Evolutionary conservation across 2,329 filamentous ascomycete genomes (phyloP).

Genomic region (Sporothrix pallida): DNA sequence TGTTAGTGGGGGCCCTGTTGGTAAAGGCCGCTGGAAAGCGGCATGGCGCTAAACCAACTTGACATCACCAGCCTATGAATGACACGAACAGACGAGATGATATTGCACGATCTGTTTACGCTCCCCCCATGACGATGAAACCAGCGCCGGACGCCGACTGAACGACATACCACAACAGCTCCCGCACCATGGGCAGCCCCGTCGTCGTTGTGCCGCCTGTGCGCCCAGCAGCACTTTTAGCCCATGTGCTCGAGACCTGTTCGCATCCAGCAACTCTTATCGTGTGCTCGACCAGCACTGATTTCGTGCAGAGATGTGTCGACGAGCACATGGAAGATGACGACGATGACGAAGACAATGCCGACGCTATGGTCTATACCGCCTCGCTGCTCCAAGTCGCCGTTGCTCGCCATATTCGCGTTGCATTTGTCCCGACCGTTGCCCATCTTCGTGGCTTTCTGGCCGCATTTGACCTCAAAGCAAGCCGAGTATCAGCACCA

Average conservation of each 20-base stretch:
- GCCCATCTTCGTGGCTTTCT: slow-evolving; percentile 80
- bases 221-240: slow-evolving; percentile 66
- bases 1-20: slow-evolving; percentile 3
- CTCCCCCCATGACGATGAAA: not conserved
- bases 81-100: not conserved
- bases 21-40: not conserved
- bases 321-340: slow-evolving; percentile 40
- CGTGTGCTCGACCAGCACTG: slow-evolving; percentile 68
- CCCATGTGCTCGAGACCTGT: slow-evolving; percentile 64
- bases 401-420: slow-evolving; percentile 69
- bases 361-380: slow-evolving; percentile 54
- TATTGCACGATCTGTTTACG: not conserved
- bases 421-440: slow-evolving; percentile 76
- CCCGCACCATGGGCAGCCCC: slow-evolving; percentile 26
- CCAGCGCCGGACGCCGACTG: not conserved
- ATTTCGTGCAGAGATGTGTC: slow-evolving; percentile 67
- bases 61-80: not conserved
- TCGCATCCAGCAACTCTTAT: slow-evolving; percentile 68
- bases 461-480: slow-evolving; percentile 55
- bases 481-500: slow-evolving; percentile 49
- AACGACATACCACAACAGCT: not conserved
- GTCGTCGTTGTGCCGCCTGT: slow-evolving; percentile 59
- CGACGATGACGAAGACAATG: slow-evolving; percentile 27
- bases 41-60: no score
- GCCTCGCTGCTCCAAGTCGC: slow-evolving; percentile 72